A percentile compares a stretch with the other conserved stretches of the same genome.
phyloP scores from a whole-genome alignment of 805 yeast genomes.

The Yarrowia sp. region DNA sequence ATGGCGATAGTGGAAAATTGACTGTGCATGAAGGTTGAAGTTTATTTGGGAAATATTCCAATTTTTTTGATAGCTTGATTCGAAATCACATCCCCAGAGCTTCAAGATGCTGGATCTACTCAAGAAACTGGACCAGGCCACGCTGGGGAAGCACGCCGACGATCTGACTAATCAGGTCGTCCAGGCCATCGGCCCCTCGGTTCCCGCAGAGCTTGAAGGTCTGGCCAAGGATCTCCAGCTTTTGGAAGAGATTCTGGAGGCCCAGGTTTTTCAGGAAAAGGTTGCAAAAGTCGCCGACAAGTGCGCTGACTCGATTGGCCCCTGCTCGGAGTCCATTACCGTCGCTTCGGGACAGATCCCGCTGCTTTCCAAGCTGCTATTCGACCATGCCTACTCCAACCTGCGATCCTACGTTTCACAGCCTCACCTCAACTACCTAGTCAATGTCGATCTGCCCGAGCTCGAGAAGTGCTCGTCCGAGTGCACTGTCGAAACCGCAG shows the following conservation, averaged over 20 bases:
- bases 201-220: neutral
- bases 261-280: neutral
- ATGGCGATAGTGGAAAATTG: slow-evolving; percentile 17
- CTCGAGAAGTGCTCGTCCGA: neutral
- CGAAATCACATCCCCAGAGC: neutral
- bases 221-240: slow-evolving; percentile 6
- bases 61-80: neutral
- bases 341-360: neutral
- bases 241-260: neutral
- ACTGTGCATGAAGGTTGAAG: neutral
- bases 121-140: slow-evolving; percentile 1
- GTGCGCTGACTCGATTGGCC: neutral
- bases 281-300: neutral
- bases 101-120: neutral
- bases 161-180: neutral
- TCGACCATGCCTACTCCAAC: neutral
- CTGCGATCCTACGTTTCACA: neutral
- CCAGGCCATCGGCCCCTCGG: neutral
- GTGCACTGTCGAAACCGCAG: neutral
- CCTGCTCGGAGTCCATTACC: neutral
- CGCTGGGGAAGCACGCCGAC: slow-evolving; percentile 12
- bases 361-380: neutral
- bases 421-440: slow-evolving; percentile 16
- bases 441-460: slow-evolving; percentile 2
- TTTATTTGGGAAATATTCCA: neutral